These are phyloP conservation scores for Favolaschia claudopus DNA, from an alignment of 768 basidiomycete species.

Conservation along the genomic window DNA sequence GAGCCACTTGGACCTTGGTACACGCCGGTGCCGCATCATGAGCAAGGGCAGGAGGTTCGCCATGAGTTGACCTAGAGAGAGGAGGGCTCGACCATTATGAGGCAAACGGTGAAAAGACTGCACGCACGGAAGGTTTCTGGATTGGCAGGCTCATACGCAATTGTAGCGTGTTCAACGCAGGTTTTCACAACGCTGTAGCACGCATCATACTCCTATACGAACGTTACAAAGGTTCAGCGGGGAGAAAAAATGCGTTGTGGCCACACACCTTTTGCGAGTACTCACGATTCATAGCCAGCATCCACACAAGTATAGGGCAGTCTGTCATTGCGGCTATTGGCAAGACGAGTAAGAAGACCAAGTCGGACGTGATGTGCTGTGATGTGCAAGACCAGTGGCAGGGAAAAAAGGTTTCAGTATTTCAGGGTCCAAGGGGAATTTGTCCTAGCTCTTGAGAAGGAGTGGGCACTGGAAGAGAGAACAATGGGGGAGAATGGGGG, in stretches of 20 bases:
- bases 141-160: conserved; percentile 61
- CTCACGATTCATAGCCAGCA: conserved; percentile 79
- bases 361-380: no score
- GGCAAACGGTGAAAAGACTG: not conserved
- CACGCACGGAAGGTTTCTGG: conserved; percentile 73
- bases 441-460: no score
- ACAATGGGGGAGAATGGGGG: no score
- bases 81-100: conserved; percentile 15
- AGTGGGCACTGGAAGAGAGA: no score
- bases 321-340: no score
- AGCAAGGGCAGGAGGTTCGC: conserved; percentile 79
- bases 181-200: conserved; percentile 68
- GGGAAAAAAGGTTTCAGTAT: no score
- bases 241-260: not conserved
- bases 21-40: conserved; percentile 87
- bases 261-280: conserved; percentile 68
- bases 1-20: conserved; percentile 80
- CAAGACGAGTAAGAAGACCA: no score
- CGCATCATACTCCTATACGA: conserved; percentile 73
- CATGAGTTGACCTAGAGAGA: conserved; percentile 66
- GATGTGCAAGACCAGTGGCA: no score
- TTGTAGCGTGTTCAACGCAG: conserved; percentile 65
- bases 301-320: conserved; percentile 81
- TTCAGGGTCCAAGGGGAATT: no score
- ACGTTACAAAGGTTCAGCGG: conserved; percentile 15